Percentiles rank a stretch among this genome's conserved stretches.
Conservation (phyloP, 169 alveolate genomes). For the Cryptosporidium ryanae region DNA sequence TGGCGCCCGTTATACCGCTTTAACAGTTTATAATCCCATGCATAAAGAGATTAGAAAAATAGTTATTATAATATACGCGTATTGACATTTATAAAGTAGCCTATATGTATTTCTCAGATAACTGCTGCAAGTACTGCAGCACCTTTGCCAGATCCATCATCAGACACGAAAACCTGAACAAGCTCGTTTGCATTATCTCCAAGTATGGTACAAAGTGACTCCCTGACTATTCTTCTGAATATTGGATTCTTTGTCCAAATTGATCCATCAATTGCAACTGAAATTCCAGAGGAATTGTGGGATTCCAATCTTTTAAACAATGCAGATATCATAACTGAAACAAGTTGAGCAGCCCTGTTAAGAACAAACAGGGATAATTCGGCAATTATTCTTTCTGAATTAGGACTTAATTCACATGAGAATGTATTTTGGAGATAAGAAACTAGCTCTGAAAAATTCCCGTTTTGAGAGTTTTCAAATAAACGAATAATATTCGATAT, state of each 20-base stretch:
- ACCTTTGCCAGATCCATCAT: slow-evolving; percentile 71
- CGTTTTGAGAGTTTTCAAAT: neutral
- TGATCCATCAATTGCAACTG: slow-evolving; percentile 66
- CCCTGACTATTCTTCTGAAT: slow-evolving; percentile 3
- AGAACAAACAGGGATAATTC: slow-evolving; percentile 24
- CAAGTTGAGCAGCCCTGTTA: slow-evolving; percentile 55
- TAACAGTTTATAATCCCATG: too few relatives aligned
- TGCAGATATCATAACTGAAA: slow-evolving; percentile 35
- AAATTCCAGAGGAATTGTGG: neutral
- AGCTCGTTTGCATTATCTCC: neutral
- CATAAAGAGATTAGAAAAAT: too few relatives aligned
- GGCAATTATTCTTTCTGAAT: neutral
- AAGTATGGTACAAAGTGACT: slow-evolving; percentile 2
- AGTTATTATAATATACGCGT: too few relatives aligned
- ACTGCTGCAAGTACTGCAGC: slow-evolving; percentile 50
- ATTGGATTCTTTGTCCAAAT: slow-evolving; percentile 46
- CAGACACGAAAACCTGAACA: slow-evolving; percentile 45
- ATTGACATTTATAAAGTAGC: too few relatives aligned
- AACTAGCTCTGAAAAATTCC: neutral
- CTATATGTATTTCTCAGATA: neutral
- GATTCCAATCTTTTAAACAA: slow-evolving; percentile 2
- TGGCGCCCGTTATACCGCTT: too few relatives aligned
- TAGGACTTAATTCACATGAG: neutral
- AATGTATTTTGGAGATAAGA: slow-evolving; percentile 2
- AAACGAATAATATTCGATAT: slow-evolving; percentile 5